These are phyloP conservation scores for Candida fluviatilis DNA, from an alignment of 805 yeast genomes.

Conservation along the genomic window DNA sequence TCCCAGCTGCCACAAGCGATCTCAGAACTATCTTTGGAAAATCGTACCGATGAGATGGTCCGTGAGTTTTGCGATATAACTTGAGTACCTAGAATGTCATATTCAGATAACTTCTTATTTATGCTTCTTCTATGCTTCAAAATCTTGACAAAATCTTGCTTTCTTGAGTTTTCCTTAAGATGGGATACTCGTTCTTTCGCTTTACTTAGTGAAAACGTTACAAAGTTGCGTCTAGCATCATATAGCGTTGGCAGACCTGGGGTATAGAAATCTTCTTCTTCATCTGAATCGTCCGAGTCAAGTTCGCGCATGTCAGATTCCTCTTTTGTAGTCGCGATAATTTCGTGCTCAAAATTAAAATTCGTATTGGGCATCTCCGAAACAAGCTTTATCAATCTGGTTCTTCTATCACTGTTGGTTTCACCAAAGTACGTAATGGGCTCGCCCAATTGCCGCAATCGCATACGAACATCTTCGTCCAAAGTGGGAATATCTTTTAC, in stretches of 20 bases:
- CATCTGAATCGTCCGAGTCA: constrained; percentile 34
- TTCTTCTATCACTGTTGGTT: constrained; percentile 55
- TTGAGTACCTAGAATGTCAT: constrained; percentile 63
- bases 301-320: constrained; percentile 26
- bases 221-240: constrained; percentile 48
- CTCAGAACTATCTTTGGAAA: constrained; percentile 31
- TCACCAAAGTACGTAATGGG: constrained; percentile 60
- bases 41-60: constrained; percentile 58
- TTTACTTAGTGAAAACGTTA: constrained; percentile 45
- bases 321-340: constrained; percentile 13
- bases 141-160: constrained; percentile 35
- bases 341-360: constrained; percentile 10
- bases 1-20: constrained; percentile 82
- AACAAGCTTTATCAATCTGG: constrained; percentile 48
- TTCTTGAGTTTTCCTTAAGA: constrained; percentile 25
- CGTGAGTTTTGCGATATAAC: constrained; percentile 53
- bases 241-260: constrained; percentile 62
- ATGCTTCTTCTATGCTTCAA: constrained; percentile 46
- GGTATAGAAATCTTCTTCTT: constrained; percentile 80
- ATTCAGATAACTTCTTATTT: constrained; percentile 25
- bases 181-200: constrained; percentile 40
- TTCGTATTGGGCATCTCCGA: constrained; percentile 20
- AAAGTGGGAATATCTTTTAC: constrained; percentile 48
- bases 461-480: constrained; percentile 56
- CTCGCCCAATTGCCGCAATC: constrained; percentile 48